Evolutionary conservation across 139 green algal genomes (phyloP).

Genomic region (Chlamydomonas schloesseri): DNA sequence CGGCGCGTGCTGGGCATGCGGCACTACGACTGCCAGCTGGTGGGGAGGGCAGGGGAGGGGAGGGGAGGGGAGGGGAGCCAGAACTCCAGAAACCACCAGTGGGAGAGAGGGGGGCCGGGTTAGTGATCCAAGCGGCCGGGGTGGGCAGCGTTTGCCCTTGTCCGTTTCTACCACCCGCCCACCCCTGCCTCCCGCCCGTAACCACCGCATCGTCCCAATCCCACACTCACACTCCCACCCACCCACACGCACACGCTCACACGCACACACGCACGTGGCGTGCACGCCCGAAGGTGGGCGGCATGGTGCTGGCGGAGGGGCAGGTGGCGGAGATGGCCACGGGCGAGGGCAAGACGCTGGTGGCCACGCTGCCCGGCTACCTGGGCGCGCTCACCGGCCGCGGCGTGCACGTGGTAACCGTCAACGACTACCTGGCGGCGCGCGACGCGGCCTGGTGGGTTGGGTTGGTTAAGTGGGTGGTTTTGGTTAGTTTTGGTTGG

Average conservation of each 20-base stretch:
- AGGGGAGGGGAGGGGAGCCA: too few relatives aligned
- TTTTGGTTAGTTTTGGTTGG: neutral
- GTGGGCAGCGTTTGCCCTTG: too few relatives aligned
- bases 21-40: constrained; percentile 94
- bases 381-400: constrained; percentile 73
- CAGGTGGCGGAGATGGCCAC: constrained; percentile 98
- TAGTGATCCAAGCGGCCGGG: too few relatives aligned
- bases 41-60: constrained; percentile 35
- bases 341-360: constrained; percentile 96
- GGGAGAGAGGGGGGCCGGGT: too few relatives aligned
- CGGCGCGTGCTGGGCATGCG: constrained; percentile 88
- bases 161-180: too few relatives aligned
- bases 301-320: constrained; percentile 95
- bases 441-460: constrained; percentile 84
- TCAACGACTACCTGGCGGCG: constrained; percentile 95
- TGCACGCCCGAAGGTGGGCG: constrained; percentile 73
- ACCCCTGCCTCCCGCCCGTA: too few relatives aligned
- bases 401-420: constrained; percentile 92
- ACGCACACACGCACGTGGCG: constrained; percentile 20
- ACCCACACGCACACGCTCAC: neutral
- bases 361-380: constrained; percentile 69
- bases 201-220: too few relatives aligned
- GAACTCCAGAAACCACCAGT: neutral
- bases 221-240: neutral
- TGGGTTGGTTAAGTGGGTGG: neutral